Conservation (phyloP, 768 basidiomycete genomes). For the Rhizopogon salebrosus region DNA sequence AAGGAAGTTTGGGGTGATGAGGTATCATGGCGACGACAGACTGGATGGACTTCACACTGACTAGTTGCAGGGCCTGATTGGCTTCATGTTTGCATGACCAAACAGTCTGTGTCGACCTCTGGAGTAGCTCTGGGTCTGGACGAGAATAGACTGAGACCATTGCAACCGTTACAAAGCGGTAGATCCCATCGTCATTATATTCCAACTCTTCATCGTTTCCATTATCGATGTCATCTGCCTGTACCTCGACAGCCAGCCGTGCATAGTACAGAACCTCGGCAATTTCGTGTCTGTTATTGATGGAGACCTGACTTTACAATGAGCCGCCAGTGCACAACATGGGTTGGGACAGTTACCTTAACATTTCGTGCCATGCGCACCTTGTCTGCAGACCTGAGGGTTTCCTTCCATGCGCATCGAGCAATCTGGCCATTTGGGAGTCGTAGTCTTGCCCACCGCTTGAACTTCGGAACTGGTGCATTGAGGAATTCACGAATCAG, state of each 20-base stretch:
- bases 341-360: constrained; percentile 19
- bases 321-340: too few species aligned
- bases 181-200: background rate
- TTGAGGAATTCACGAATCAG: background rate
- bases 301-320: too few species aligned
- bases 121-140: background rate
- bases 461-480: background rate
- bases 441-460: constrained; percentile 14
- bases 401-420: constrained; percentile 24
- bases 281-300: background rate
- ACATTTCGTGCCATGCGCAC: constrained; percentile 27
- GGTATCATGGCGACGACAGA: constrained; percentile 4
- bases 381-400: constrained; percentile 7
- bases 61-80: background rate
- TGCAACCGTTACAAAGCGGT: background rate
- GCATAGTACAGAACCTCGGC: constrained; percentile 14
- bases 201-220: background rate
- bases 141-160: constrained; percentile 4
- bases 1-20: background rate
- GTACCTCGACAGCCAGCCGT: background rate
- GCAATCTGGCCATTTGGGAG: constrained; percentile 21
- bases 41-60: background rate
- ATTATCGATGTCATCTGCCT: background rate
- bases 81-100: background rate
- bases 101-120: background rate